Evolutionary conservation across 2,329 filamentous ascomycete genomes (phyloP), one percentile per base, ranked within the genome.

Genomic region (Curvularia eragrostidis): DNA sequence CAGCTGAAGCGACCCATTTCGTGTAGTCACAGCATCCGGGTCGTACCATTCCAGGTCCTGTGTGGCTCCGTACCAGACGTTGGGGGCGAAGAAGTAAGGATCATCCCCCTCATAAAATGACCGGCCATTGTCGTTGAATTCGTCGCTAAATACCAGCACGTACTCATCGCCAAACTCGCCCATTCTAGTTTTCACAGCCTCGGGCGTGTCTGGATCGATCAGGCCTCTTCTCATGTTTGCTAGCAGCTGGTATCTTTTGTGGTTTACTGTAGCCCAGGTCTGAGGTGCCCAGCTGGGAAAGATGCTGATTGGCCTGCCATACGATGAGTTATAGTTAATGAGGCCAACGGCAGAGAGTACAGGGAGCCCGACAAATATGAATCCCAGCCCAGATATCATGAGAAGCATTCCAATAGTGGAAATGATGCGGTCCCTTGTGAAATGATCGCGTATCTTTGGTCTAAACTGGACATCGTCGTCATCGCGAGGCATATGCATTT

Each of bases 71-170:
- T 86, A 86, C 81, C 84, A 85, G 47, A 84, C 73, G 62, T 85
- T 78, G 13, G 80, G 78, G 12, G 80, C 83, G 32, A 75, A 81
- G 76, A 81, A 85, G 67, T 81, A 86, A 1, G 83, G 82, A 63
- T 85, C 84, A 61, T 85, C 84, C n/a, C 83, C 83, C 28, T 80
- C 77, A 59, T 84, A 85, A 64, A 86, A 85, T 0, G 82, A 83
- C 28, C 83, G 75, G 52, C 82, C 82, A 38, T 80, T 70, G 8
- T 78, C 72, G 58, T 84, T 85, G 71, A 85, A 85, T 59, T 85
- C 84, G 56, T 86, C 84, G 56, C 82, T 84, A 65, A 85, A 85
- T 0, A 85, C 82, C 3, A 85, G 67, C 12, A 79, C 76, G 30
- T 83, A 72, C 5, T 77, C 75, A 28, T 81, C 78, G 7, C 79